Base-by-base conservation (phyloP, 2,329 filamentous ascomycete genomes). In the Annulohypoxylon truncatum region DNA sequence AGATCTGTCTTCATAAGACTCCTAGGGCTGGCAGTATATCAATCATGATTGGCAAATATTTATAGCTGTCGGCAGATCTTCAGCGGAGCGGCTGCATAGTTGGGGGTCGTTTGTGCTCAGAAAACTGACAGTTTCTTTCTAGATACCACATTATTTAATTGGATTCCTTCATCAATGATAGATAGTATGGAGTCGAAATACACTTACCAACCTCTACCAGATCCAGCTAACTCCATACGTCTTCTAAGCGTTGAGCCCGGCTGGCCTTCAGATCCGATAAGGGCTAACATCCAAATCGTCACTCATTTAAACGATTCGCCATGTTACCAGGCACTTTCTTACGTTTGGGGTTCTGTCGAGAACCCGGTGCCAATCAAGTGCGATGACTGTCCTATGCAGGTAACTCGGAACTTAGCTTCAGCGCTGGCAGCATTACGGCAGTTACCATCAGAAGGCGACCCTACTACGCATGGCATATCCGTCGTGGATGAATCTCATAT, bases 211-310 rank as follows among this genome's bases (percentile, higher is more conserved):
- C 24, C 38, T 12, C 22, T 58, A n/a, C 54, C 54, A 5, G 44
- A 48, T 20, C 29, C 42, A 6, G 28, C 54, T 8, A 58, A 58
- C 33, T 58, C 54, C 20, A 58, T 58, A 50, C 54, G 54, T 6
- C 31, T 58, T 7, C 54, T 58, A 18, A 48, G 13, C n/a, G 22
- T 58, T 28, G 31, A 58, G 22, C 54, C 54, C 10, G 54, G 54
- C 7, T 58, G 54, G 54, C 54, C 54, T 28, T 48, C 54, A n/a
- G 54, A 58, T 20, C 42, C 29, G 29, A 58, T 58, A 15, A 31
- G 33, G 18, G n/a, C 50, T 20, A 48, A 35, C 15, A 48, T 50
- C 13, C 26, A 12, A 38, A 5, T 13, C n/a, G 15, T 58, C 28
- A 22, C 54, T 40, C 20, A 58, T 15, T 20, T 48, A 22, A 28